Percentiles rank a stretch among this genome's conserved stretches.
Conservation (phyloP, 768 basidiomycete species). For the Mycena vitilis region DNA sequence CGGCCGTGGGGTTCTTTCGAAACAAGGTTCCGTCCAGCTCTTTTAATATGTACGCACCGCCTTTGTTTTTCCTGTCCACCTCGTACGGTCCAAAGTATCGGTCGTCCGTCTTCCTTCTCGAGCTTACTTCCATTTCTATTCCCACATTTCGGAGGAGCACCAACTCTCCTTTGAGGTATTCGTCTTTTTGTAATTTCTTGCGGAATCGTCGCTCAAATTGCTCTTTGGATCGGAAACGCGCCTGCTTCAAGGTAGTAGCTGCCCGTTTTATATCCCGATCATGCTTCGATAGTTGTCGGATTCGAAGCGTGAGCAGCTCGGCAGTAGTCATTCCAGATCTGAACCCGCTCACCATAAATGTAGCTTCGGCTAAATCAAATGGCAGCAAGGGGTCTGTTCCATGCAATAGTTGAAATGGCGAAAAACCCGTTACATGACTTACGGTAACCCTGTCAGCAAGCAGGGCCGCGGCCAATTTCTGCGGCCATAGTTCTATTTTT, state of each 20-base stretch:
- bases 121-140: not conserved
- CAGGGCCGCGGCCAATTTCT: constrained; percentile 33
- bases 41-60: not conserved
- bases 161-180: not conserved
- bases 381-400: constrained; percentile 11
- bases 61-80: not conserved
- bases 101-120: not conserved
- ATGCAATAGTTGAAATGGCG: constrained; percentile 31
- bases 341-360: constrained; percentile 5
- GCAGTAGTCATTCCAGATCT: not conserved
- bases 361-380: constrained; percentile 10
- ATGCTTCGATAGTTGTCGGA: not conserved
- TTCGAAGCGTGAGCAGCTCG: constrained; percentile 1
- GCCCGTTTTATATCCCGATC: not conserved
- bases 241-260: not conserved
- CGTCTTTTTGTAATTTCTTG: not conserved
- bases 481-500: constrained; percentile 37
- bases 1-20: not conserved
- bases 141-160: not conserved
- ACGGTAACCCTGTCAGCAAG: constrained; percentile 41
- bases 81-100: not conserved
- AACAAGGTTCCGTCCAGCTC: not conserved
- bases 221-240: not conserved
- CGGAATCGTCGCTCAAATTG: not conserved
- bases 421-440: constrained; percentile 36